Percentiles rank a stretch among this genome's conserved stretches.
phyloP scores from a whole-genome alignment of 1,284 basidiomycete species.

The Phaffia rhodozyma region DNA sequence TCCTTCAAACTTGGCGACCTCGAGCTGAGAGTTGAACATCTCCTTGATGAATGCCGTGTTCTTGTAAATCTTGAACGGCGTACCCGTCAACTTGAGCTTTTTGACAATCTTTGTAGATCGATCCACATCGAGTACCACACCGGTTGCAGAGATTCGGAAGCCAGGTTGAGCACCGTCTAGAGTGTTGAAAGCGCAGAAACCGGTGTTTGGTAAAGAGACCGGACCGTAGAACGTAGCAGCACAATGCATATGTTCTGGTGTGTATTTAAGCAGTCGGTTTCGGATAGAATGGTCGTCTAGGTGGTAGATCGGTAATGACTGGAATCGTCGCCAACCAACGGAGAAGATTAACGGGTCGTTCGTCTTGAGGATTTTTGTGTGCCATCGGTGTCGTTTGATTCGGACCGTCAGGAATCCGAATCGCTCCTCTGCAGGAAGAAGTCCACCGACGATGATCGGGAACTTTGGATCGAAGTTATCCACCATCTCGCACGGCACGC shows the following conservation, averaged over 20 bases:
- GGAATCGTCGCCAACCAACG: conserved; percentile 92
- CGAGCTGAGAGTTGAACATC: conserved; percentile 87
- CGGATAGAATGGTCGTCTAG: conserved; percentile 94
- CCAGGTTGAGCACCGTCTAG: conserved; percentile 53
- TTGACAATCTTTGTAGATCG: conserved; percentile 90
- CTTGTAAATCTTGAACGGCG: conserved; percentile 94
- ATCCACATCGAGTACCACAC: conserved; percentile 88
- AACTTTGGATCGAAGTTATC: conserved; percentile 85
- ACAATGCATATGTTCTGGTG: conserved; percentile 99
- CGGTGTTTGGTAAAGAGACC: conserved; percentile 81
- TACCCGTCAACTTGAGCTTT: conserved; percentile 92
- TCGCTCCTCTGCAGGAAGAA: conserved; percentile 80
- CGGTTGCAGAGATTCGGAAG: conserved; percentile 87
- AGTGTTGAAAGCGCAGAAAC: conserved; percentile 93
- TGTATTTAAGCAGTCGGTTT: conserved; percentile 99
- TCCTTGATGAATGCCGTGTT: conserved; percentile 98
- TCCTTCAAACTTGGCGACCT: conserved; percentile 97
- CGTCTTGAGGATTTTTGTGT: conserved; percentile 81
- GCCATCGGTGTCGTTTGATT: conserved; percentile 95
- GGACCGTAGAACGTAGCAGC: conserved; percentile 95
- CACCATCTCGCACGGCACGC: conserved; percentile 83
- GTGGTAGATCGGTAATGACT: conserved; percentile 87
- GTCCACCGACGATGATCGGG: conserved; percentile 83
- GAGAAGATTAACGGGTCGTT: conserved; percentile 95
- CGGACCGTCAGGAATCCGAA: conserved; percentile 91